Conservation (phyloP, 306 rosid species). For the Morella rubra region DNA sequence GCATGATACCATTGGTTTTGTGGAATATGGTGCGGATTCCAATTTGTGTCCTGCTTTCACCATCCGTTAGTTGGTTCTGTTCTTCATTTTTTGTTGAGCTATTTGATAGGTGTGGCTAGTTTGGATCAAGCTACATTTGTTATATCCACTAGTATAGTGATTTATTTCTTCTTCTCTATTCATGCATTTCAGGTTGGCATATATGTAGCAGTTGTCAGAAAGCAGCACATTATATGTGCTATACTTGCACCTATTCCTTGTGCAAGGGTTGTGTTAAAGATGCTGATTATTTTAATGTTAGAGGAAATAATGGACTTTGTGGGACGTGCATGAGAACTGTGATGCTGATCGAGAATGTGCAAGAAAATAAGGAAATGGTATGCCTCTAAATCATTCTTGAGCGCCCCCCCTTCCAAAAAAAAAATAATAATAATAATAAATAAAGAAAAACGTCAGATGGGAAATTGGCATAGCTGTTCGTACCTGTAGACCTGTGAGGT, state of each 20-base stretch:
- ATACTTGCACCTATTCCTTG: slow-evolving; percentile 84
- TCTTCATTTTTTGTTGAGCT: slow-evolving; percentile 2
- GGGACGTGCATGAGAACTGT: slow-evolving; percentile 87
- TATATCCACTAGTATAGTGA: not conserved
- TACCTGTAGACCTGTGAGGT: slow-evolving; percentile 28
- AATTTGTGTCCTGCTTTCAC: not conserved
- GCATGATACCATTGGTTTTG: not conserved
- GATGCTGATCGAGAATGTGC: slow-evolving; percentile 75
- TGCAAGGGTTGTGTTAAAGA: slow-evolving; percentile 79
- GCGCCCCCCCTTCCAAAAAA: not conserved
- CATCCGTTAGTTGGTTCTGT: not conserved
- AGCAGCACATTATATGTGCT: slow-evolving; percentile 90
- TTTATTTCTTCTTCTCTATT: slow-evolving; percentile 11
- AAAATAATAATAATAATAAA: no score
- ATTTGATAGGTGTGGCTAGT: not conserved
- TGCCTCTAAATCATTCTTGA: slow-evolving; percentile 13
- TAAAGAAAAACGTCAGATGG: not conserved
- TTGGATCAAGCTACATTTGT: not conserved
- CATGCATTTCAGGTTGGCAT: slow-evolving; percentile 86
- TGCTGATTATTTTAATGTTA: slow-evolving; percentile 78
- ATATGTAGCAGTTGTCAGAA: slow-evolving; percentile 79
- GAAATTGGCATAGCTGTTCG: not conserved
- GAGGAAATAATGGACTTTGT: slow-evolving; percentile 90
- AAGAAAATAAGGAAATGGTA: slow-evolving; percentile 73
- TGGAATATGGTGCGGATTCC: not conserved